These are phyloP conservation scores for Microdochium bolleyi DNA, from an alignment of 2,329 filamentous ascomycete genomes.

Conservation along the genomic window DNA sequence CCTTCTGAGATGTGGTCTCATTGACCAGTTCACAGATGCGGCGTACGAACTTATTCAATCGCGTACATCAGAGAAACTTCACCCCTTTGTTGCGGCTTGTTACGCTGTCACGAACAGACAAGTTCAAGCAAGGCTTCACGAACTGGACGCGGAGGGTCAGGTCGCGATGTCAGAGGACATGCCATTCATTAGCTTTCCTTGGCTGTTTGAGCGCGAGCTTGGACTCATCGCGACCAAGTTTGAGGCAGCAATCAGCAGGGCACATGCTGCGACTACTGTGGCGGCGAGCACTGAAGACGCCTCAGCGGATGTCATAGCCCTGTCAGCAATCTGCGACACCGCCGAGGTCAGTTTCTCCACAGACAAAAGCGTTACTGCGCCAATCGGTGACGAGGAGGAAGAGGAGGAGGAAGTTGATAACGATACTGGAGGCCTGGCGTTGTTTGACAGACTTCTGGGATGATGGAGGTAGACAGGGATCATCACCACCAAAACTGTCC, in stretches of 20 bases:
- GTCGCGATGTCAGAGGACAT: slow-evolving; percentile 29
- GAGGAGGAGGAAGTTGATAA: too few relatives aligned
- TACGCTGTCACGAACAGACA: slow-evolving; percentile 76
- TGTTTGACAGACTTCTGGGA: too few relatives aligned
- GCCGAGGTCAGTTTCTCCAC: too few relatives aligned
- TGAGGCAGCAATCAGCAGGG: neutral
- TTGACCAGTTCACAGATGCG: slow-evolving; percentile 57
- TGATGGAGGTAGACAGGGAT: too few relatives aligned
- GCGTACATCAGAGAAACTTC: slow-evolving; percentile 48
- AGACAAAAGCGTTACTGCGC: too few relatives aligned
- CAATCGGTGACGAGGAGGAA: too few relatives aligned
- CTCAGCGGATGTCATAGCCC: too few relatives aligned
- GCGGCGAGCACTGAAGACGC: too few relatives aligned
- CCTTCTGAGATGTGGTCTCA: slow-evolving; percentile 56
- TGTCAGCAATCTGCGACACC: too few relatives aligned
- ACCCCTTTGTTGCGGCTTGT: slow-evolving; percentile 76
- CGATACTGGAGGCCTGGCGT: too few relatives aligned
- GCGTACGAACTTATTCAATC: slow-evolving; percentile 60
- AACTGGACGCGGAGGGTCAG: slow-evolving; percentile 24
- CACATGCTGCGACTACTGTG: neutral
- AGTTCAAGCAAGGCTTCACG: slow-evolving; percentile 48
- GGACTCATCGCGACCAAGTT: slow-evolving; percentile 54
- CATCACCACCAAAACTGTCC: too few relatives aligned
- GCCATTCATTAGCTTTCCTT: slow-evolving; percentile 89
- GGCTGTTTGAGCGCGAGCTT: slow-evolving; percentile 73